Evolutionary conservation across 2,329 filamentous ascomycete genomes (phyloP).

Genomic region (Penicillium sclerotigenum): DNA sequence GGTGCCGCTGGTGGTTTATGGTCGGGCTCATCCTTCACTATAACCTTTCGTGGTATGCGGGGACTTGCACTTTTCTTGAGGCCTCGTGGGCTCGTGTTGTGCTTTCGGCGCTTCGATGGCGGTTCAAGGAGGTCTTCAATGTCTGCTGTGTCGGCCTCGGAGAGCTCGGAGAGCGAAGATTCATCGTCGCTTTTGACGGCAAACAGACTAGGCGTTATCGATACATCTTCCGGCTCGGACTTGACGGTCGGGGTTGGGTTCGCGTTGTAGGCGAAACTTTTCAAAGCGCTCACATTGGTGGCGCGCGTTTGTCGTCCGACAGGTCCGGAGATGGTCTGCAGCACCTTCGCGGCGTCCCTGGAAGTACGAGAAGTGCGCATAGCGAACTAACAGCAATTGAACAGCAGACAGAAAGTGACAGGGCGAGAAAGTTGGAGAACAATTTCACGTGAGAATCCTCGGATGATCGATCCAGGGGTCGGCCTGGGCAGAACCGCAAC

Average conservation of each 20-base stretch:
- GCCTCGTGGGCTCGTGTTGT: conserved; percentile 31
- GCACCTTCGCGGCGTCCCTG: conserved; percentile 57
- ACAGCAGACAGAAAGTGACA: neutral
- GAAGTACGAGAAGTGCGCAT: conserved; percentile 61
- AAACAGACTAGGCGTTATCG: conserved; percentile 28
- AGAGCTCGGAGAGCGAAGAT: conserved; percentile 28
- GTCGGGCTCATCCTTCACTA: conserved; percentile 27
- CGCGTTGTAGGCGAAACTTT: conserved; percentile 28
- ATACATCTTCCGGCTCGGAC: conserved; percentile 22
- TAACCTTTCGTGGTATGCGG: conserved; percentile 21
- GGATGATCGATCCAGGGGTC: neutral
- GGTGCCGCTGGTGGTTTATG: conserved; percentile 23
- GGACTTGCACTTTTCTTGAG: conserved; percentile 9
- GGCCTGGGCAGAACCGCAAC: conserved; percentile 18
- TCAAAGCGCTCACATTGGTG: conserved; percentile 32
- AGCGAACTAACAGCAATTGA: neutral
- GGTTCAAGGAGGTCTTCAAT: conserved; percentile 56
- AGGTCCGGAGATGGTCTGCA: conserved; percentile 47
- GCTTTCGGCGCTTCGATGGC: conserved; percentile 50
- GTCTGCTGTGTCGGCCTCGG: conserved; percentile 44
- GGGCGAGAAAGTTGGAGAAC: neutral
- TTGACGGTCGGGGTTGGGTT: conserved; percentile 7
- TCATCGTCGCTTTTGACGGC: conserved; percentile 26
- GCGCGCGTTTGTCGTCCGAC: conserved; percentile 46
- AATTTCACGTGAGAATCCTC: conserved; percentile 22